Evolutionary conservation across 331 rosid genomes (phyloP).

Genomic region (Prunus yedoensis): DNA sequence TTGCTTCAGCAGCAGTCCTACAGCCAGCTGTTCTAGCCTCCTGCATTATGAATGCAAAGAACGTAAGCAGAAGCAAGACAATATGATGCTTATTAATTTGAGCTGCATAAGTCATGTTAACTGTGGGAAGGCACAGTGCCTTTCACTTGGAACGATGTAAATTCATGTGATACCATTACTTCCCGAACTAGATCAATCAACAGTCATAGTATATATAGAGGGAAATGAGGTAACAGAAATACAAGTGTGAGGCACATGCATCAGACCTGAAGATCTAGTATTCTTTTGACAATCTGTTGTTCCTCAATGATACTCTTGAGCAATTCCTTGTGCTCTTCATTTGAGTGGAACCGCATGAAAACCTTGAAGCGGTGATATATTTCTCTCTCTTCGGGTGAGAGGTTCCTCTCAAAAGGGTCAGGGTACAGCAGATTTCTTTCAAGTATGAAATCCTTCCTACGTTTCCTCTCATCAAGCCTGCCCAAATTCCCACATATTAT

Average conservation of each 20-base stretch:
- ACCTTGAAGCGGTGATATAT: constrained; percentile 63
- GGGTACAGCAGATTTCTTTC: constrained; percentile 79
- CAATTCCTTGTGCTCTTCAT: constrained; percentile 62
- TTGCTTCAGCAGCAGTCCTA: constrained; percentile 57
- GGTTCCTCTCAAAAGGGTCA: constrained; percentile 64
- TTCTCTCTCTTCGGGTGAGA: constrained; percentile 66
- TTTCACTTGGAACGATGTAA: not conserved
- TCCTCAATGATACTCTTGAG: constrained; percentile 64
- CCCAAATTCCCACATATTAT: constrained; percentile 29
- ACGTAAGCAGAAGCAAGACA: not conserved
- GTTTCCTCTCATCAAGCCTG: constrained; percentile 93
- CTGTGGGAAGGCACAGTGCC: not conserved
- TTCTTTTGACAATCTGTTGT: constrained; percentile 59
- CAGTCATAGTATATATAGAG: not conserved
- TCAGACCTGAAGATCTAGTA: constrained; percentile 80
- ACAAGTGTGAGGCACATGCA: constrained; percentile 8
- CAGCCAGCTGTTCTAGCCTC: constrained; percentile 84
- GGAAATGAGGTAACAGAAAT: not conserved
- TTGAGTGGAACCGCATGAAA: constrained; percentile 82
- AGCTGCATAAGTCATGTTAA: not conserved
- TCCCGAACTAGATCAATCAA: not conserved
- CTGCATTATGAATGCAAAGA: constrained; percentile 28
- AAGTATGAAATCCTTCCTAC: constrained; percentile 69
- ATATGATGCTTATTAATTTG: not conserved
- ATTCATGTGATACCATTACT: not conserved